Evolutionary conservation across 1,284 basidiomycete genomes (phyloP).

Genomic region (Microbotryomycetes sp.): DNA sequence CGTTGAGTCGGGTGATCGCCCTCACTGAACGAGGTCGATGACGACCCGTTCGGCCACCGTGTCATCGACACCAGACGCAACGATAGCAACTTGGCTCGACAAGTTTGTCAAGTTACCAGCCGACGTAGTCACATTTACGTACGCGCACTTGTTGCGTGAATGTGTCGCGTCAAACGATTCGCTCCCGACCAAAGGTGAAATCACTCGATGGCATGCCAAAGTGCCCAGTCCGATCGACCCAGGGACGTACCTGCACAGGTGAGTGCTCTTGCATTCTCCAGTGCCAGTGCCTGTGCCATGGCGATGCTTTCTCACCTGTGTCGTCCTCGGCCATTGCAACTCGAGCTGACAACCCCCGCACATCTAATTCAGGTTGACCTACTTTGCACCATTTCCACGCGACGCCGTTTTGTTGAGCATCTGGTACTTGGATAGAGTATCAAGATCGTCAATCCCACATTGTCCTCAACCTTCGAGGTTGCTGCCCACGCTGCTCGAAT

Average conservation of each 20-base stretch:
- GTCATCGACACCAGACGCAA: neutral
- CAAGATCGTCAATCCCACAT: constrained; percentile 8
- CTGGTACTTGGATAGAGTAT: constrained; percentile 29
- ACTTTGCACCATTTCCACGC: constrained; percentile 27
- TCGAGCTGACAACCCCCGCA: neutral
- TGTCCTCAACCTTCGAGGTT: neutral
- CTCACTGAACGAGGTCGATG: no score
- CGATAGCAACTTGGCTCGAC: constrained; percentile 1
- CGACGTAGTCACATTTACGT: constrained; percentile 10
- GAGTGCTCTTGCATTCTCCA: neutral
- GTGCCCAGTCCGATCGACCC: constrained; percentile 16
- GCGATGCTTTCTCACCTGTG: neutral
- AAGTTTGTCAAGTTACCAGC: constrained; percentile 13
- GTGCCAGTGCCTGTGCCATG: neutral
- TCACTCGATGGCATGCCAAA: constrained; percentile 31
- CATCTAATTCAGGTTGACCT: constrained; percentile 17
- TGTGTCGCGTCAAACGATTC: constrained; percentile 12
- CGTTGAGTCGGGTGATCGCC: no score
- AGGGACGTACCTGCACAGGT: constrained; percentile 19
- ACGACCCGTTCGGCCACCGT: no score
- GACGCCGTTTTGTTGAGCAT: constrained; percentile 26
- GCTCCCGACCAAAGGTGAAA: constrained; percentile 8
- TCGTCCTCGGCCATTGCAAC: neutral
- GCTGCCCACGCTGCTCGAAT: neutral
- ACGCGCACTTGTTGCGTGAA: constrained; percentile 4